phyloP scores from a whole-genome alignment of 345 rosid genomes.

The Syzygium jambos region DNA sequence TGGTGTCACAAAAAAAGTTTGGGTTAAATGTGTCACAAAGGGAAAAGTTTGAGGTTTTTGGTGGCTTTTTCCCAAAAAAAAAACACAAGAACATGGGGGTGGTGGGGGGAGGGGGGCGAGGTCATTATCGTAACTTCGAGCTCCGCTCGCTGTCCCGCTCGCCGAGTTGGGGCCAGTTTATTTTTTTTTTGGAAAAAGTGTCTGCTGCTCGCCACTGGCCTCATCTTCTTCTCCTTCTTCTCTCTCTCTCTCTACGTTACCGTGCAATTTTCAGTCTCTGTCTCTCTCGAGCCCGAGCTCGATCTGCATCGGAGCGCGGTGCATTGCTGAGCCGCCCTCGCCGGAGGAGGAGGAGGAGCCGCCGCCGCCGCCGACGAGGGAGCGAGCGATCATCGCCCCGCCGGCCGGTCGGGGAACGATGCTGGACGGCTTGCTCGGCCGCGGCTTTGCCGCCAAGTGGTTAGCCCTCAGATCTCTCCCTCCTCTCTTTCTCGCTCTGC shows the following conservation, averaged over 20 bases:
- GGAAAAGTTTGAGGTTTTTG: no score
- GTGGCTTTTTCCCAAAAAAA: no score
- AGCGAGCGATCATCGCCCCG: not conserved
- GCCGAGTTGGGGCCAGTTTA: not conserved
- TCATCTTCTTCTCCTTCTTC: no score
- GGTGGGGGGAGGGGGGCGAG: not conserved
- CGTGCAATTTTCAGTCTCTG: not conserved
- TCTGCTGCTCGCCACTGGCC: not conserved
- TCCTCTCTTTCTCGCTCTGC: not conserved
- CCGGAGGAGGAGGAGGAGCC: not conserved
- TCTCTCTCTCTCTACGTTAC: not conserved
- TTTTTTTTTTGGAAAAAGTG: not conserved
- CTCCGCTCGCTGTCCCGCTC: not conserved
- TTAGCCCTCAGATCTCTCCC: slow-evolving; percentile 11
- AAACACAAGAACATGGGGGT: no score
- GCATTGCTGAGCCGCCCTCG: not conserved
- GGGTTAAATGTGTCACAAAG: no score
- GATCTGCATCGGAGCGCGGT: not conserved
- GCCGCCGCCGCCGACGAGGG: no score
- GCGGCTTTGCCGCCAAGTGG: slow-evolving; percentile 79
- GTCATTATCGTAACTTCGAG: not conserved
- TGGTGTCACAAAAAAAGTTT: no score
- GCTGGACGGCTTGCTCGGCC: slow-evolving; percentile 83
- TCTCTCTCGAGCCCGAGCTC: not conserved
- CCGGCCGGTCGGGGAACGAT: slow-evolving; percentile 27